Conservation (phyloP, 1,139 yeast genomes). For the Yamadazyma dendronema region DNA sequence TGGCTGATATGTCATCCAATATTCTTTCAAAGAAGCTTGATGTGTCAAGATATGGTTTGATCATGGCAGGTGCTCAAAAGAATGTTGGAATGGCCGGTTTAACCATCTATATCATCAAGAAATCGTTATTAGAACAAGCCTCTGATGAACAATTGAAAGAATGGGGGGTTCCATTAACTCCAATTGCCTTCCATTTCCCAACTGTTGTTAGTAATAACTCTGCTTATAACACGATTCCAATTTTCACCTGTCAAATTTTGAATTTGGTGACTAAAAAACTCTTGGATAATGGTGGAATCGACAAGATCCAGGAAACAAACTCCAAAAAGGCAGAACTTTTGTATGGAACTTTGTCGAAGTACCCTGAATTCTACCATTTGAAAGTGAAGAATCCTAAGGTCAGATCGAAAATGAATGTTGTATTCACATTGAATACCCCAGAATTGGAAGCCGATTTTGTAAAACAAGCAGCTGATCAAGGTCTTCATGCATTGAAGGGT, state of each 20-base stretch:
- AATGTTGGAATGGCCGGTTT: conserved; percentile 96
- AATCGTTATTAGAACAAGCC: conserved; percentile 67
- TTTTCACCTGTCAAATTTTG: conserved; percentile 83
- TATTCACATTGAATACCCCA: conserved; percentile 67
- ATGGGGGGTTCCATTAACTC: conserved; percentile 69
- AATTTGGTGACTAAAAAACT: conserved; percentile 71
- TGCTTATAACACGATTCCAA: conserved; percentile 92
- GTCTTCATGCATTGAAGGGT: conserved; percentile 81
- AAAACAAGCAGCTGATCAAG: conserved; percentile 47
- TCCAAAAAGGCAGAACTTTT: conserved; percentile 57
- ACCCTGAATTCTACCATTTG: conserved; percentile 60
- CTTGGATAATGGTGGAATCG: conserved; percentile 56
- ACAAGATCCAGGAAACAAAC: conserved; percentile 56
- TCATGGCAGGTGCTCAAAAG: conserved; percentile 96
- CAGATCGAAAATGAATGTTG: conserved; percentile 91
- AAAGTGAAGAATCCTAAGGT: conserved; percentile 58
- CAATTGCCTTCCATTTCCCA: conserved; percentile 87
- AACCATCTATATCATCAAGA: conserved; percentile 85
- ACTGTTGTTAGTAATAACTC: conserved; percentile 85
- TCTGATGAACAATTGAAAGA: conserved; percentile 58
- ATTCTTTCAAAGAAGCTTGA: conserved; percentile 80
- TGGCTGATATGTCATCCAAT: conserved; percentile 94
- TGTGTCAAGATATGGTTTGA: conserved; percentile 78
- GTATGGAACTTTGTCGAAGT: conserved; percentile 63
- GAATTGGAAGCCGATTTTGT: conserved; percentile 69